A percentile compares a stretch with the other conserved stretches of the same genome.
Conservation (phyloP, 768 basidiomycete genomes). For the Russula sp. region DNA sequence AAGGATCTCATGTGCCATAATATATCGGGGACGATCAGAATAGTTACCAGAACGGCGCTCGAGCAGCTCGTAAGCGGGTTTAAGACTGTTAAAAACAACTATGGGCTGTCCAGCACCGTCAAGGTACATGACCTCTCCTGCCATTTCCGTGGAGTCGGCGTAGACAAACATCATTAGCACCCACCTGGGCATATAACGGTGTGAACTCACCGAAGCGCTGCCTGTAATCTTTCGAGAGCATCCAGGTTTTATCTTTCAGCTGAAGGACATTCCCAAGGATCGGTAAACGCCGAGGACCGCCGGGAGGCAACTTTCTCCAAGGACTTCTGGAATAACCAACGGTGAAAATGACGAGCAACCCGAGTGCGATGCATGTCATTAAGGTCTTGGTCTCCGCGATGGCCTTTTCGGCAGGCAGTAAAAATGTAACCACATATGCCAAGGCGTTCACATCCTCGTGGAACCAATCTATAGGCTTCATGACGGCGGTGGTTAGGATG, state of each 20-base stretch:
- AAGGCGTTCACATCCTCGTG: background rate
- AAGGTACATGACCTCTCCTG: conserved; percentile 30
- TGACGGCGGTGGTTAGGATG: background rate
- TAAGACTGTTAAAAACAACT: conserved; percentile 33
- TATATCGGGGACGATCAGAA: conserved; percentile 30
- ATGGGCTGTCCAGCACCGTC: conserved; percentile 24
- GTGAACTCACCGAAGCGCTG: conserved; percentile 8
- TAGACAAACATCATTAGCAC: background rate
- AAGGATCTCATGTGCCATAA: conserved; percentile 20
- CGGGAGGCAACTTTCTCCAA: conserved; percentile 13
- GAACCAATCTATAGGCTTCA: background rate
- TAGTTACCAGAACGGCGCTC: conserved; percentile 34
- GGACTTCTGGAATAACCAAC: background rate
- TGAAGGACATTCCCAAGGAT: conserved; percentile 14
- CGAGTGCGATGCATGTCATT: background rate
- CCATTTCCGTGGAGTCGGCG: too few relatives aligned
- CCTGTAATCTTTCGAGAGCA: conserved; percentile 8
- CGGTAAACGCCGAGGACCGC: conserved; percentile 5
- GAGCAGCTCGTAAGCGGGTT: conserved; percentile 33
- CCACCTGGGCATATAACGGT: background rate
- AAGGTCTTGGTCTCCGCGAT: background rate
- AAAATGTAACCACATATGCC: background rate
- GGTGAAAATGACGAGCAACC: background rate
- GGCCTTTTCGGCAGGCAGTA: too few relatives aligned
- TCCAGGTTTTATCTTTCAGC: conserved; percentile 9